Evolutionary conservation across 192 early-diverging fungal species (phyloP), one percentile per base, ranked within the genome.

Genomic region (Coemansia umbellata): DNA sequence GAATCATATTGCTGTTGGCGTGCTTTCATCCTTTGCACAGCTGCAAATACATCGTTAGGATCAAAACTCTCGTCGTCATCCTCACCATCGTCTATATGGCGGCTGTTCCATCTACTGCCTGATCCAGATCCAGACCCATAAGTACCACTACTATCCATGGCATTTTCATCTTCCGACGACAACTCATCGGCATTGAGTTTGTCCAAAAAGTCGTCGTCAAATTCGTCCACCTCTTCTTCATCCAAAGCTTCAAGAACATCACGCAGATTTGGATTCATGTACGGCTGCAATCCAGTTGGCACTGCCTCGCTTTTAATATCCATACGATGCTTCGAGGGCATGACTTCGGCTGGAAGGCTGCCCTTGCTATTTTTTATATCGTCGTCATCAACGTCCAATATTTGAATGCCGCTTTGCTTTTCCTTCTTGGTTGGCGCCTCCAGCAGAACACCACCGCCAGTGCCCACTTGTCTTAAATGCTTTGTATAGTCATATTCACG

Each of bases 401-500:
- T 47, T 31, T 47, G 40, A 9, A 66, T 80, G 57, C 51, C 76
- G 49, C 54, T 83, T 69, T 70, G 74, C 44, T 86, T 85, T 17
- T 76, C 74, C 36, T 66, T 64, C 22, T 73, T 74, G 9, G 75
- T 15, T 4, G 68, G 51, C 63, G 32, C 90, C 49, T 88, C 84
- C 43, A 99, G 58, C 40, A 91, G 84, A 33, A 95, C 85, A 19
- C 87, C 91, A 23, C 78, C 80, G 21, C 87, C 78, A 11, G 75
- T 72, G 15, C 95, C 94, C 17, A 97, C 91, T 24, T 78, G 64
- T 32, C 85, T 86, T 63, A 99, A 80, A 52, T 99, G 95, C 78
- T 96, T 82, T 50, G 87, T 82, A 73, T 99, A 98, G 70, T 99
- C 90, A 70, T 97, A 99, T 30, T 91, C 80, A 47, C 82, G 78